Base-by-base conservation (phyloP, 331 rosid species). In the Acacia pycnantha region DNA sequence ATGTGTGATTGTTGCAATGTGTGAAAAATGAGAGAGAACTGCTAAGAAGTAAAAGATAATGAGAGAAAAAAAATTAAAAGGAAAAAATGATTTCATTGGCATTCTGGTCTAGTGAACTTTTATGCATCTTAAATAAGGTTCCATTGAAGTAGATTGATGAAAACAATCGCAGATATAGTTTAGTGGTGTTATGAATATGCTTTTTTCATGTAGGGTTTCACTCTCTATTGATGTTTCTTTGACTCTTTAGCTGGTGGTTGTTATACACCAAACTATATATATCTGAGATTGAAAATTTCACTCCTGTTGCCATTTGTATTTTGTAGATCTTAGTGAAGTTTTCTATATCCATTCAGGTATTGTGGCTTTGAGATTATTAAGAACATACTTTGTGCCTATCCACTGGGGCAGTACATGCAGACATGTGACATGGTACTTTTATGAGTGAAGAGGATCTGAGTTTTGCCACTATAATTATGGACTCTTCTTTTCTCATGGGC, bases 381-480 rank as follows among this genome's bases (percentile, higher is more conserved):
- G 79, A 70, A 75, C 46, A 22, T 59, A 56, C 19, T 81, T 79
- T n/a, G 50, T 48, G 13, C 71, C 73, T 51, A 84, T 85, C 79
- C 74, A 73, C 29, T 80, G 75, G 76, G 85, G 88, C 72, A 31
- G 67, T 58, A 67, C 79, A 61, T 70, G 77, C 56, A 79, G 53
- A 76, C 78, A 37, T 69, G 78, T 87, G 92, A 89, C 80, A 22
- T 80, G 77, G 26, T 65, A 59, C 59, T 77, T 74, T 81, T 81
- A 84, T 82, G 76, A 79, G 84, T 78, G 86, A 78, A 77, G 82
- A 79, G 76, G 89, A 88, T 88, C 78, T 89, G 85, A 91, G 79
- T 87, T 73, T 86, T 75, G 82, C 82, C 54, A 82, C 88, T 43
- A 61, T 84, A 61, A 26, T 72, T 26, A 91, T 91, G 98, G 94